Conservation (phyloP, 73 alveolate genomes). For the Effrenium voratum region DNA sequence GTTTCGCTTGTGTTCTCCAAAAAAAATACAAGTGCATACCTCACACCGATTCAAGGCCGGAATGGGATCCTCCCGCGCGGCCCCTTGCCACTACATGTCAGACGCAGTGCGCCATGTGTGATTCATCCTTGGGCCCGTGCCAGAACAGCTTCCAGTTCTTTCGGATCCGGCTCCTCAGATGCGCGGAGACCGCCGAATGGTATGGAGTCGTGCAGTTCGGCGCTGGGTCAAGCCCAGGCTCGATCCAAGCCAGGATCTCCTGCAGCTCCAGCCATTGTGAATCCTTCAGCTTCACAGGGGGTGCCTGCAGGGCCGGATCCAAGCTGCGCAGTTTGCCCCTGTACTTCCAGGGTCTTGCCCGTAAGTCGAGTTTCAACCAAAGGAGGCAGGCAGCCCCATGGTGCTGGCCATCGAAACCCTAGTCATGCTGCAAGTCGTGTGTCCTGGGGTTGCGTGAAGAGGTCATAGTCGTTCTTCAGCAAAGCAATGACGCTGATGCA, state of each 20-base stretch:
- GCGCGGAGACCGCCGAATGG: background rate
- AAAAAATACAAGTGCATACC: too few relatives aligned
- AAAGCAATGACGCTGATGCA: constrained; percentile 62
- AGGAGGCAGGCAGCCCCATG: too few relatives aligned
- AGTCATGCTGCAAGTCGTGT: background rate
- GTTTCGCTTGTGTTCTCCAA: too few relatives aligned
- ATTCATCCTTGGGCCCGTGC: too few relatives aligned
- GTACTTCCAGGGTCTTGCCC: background rate
- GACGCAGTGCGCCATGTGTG: too few relatives aligned
- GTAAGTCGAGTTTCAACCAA: too few relatives aligned
- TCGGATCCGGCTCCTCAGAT: constrained; percentile 60
- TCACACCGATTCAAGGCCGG: too few relatives aligned
- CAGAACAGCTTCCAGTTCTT: constrained; percentile 47
- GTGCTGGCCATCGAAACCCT: too few relatives aligned
- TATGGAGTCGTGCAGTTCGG: background rate
- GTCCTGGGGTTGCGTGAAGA: constrained; percentile 72
- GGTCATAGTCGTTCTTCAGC: constrained; percentile 61
- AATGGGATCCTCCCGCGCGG: too few relatives aligned
- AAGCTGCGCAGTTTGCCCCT: background rate
- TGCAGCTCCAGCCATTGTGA: constrained; percentile 87
- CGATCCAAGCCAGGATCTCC: constrained; percentile 56
- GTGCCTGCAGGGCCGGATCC: background rate
- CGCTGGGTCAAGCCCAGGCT: background rate
- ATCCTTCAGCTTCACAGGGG: constrained; percentile 51
- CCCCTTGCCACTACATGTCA: too few relatives aligned